These are phyloP conservation scores for Diatrype stigma DNA, from an alignment of 2,329 filamentous ascomycete species.

Conservation along the genomic window DNA sequence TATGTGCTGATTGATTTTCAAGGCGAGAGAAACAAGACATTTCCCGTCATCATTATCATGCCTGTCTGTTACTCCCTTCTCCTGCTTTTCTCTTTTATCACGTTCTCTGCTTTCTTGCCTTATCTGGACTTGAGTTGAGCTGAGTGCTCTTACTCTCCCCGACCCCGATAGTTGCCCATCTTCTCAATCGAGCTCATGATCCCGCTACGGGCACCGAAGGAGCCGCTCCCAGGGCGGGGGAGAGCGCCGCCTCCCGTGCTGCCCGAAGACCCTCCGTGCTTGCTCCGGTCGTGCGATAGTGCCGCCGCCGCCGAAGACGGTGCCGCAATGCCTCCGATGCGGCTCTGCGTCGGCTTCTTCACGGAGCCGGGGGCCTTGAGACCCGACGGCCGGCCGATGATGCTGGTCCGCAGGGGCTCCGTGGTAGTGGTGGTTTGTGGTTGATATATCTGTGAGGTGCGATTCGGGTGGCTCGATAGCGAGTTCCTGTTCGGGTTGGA, in stretches of 20 bases:
- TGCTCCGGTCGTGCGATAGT: slow-evolving; percentile 36
- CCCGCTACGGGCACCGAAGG: slow-evolving; percentile 52
- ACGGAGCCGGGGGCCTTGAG: slow-evolving; percentile 56
- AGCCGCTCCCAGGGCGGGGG: slow-evolving; percentile 46
- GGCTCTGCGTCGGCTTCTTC: slow-evolving; percentile 40
- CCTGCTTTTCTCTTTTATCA: background rate
- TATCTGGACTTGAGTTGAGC: background rate
- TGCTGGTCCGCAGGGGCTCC: slow-evolving; percentile 50
- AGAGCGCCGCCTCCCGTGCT: slow-evolving; percentile 42
- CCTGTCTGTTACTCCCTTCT: background rate
- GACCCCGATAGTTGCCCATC: slow-evolving; percentile 65
- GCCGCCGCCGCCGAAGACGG: slow-evolving; percentile 11
- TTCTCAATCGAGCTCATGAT: slow-evolving; percentile 84
- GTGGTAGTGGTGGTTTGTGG: slow-evolving; percentile 4
- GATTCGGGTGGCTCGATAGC: slow-evolving; percentile 1
- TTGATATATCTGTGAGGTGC: background rate
- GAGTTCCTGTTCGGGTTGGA: slow-evolving; percentile 10
- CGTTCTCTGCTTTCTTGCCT: no score
- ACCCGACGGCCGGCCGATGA: slow-evolving; percentile 48
- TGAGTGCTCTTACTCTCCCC: slow-evolving; percentile 23
- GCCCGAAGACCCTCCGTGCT: slow-evolving; percentile 34
- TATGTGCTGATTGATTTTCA: no score
- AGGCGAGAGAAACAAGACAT: no score
- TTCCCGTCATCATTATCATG: no score
- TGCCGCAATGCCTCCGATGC: slow-evolving; percentile 36